Conservation (phyloP, 2,329 filamentous ascomycete species). For the Chalara sp. region DNA sequence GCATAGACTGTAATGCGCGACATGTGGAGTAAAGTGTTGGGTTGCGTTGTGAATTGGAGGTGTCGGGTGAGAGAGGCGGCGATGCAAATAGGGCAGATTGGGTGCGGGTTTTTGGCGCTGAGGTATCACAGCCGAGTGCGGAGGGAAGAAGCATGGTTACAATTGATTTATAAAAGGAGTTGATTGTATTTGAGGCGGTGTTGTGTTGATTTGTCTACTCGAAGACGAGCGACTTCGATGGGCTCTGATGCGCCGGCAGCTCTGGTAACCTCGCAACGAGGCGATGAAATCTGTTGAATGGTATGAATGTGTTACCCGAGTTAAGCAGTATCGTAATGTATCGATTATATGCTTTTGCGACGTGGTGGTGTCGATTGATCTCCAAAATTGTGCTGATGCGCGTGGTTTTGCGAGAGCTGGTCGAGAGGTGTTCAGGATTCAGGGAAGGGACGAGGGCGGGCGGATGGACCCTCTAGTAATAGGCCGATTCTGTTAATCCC, state of each 20-base stretch:
- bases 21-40: constrained; percentile 53
- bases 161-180: neutral
- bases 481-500: too few relatives aligned
- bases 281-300: neutral
- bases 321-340: too few relatives aligned
- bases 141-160: constrained; percentile 51
- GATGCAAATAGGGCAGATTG: constrained; percentile 44
- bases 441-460: too few relatives aligned
- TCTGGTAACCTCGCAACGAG: neutral
- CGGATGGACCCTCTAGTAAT: too few relatives aligned
- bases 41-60: constrained; percentile 42
- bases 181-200: neutral
- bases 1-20: constrained; percentile 53
- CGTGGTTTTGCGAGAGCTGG: too few relatives aligned
- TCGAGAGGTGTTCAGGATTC: too few relatives aligned
- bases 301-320: too few relatives aligned
- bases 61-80: constrained; percentile 44
- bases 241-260: constrained; percentile 1
- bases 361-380: too few relatives aligned
- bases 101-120: constrained; percentile 33
- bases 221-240: neutral
- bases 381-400: too few relatives aligned
- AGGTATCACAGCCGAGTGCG: constrained; percentile 47
- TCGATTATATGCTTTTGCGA: too few relatives aligned
- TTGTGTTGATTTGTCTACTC: neutral